These are phyloP conservation scores for Volvariella volvacea DNA, from an alignment of 1,284 basidiomycete genomes.

Conservation along the genomic window DNA sequence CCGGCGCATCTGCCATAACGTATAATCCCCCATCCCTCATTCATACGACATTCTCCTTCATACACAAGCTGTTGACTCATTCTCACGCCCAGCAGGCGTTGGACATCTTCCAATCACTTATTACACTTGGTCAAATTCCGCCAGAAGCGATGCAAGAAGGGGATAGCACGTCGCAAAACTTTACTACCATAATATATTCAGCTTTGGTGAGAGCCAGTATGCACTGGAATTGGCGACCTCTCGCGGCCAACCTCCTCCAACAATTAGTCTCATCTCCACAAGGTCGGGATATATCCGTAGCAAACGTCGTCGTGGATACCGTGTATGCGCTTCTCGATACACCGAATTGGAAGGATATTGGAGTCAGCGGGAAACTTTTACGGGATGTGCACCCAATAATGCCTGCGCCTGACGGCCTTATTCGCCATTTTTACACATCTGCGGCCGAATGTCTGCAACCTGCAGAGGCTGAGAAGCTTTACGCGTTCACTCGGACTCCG, in stretches of 20 bases:
- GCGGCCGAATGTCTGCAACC: constrained; percentile 22
- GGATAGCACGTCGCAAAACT: constrained; percentile 26
- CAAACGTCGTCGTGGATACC: constrained; percentile 24
- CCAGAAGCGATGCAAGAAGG: constrained; percentile 31
- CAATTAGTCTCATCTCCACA: constrained; percentile 21
- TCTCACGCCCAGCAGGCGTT: constrained; percentile 26
- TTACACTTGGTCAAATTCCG: constrained; percentile 24
- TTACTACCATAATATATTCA: constrained; percentile 35
- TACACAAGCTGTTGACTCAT: constrained; percentile 25
- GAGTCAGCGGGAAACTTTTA: constrained; percentile 23
- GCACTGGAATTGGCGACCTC: constrained; percentile 40
- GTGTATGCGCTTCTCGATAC: constrained; percentile 32
- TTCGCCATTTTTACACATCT: constrained; percentile 39
- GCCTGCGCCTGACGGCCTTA: constrained; percentile 30
- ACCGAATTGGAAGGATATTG: constrained; percentile 20
- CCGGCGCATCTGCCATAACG: constrained; percentile 16
- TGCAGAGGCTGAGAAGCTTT: constrained; percentile 31
- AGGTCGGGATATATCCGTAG: constrained; percentile 19
- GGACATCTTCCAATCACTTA: constrained; percentile 37
- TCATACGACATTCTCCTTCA: constrained; percentile 19
- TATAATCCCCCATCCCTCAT: constrained; percentile 25
- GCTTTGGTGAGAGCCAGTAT: constrained; percentile 41
- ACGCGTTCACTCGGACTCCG: constrained; percentile 30
- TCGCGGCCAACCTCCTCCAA: constrained; percentile 31
- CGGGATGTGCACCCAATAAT: constrained; percentile 20